These are phyloP conservation scores for Sporothrix humicola DNA, from an alignment of 2,329 filamentous ascomycete genomes.

Conservation along the genomic window DNA sequence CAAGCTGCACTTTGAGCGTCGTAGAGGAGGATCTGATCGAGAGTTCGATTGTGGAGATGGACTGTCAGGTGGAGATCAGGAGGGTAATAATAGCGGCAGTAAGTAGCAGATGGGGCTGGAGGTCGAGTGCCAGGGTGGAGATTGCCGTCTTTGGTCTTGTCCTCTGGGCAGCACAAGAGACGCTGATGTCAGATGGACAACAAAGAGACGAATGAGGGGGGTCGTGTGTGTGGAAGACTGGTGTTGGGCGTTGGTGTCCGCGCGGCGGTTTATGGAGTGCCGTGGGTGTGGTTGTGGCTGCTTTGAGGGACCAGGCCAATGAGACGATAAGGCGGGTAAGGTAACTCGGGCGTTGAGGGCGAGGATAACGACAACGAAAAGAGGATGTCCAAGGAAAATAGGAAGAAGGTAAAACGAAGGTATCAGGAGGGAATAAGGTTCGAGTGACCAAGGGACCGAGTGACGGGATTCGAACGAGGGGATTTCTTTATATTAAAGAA, in stretches of 20 bases:
- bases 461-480: not conserved
- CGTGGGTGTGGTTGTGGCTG: conserved; percentile 18
- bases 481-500: conserved; percentile 23
- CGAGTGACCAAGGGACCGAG: not conserved
- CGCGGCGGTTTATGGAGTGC: conserved; percentile 5
- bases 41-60: conserved; percentile 15
- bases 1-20: too few species aligned
- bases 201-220: not conserved
- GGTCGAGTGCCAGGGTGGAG: not conserved
- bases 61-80: conserved; percentile 29
- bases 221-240: too few species aligned
- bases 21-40: conserved; percentile 1
- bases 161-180: not conserved
- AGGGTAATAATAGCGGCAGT: conserved; percentile 5
- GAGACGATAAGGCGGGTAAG: not conserved
- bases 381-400: not conserved
- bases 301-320: not conserved
- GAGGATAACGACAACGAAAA: not conserved
- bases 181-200: conserved; percentile 30
- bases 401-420: not conserved
- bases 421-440: not conserved
- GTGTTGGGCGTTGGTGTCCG: conserved; percentile 3
- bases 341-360: not conserved
- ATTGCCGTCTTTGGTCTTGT: not conserved
- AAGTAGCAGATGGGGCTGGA: not conserved